Evolutionary conservation across 108 stramenopile genomes (phyloP).

Genomic region (Cyclostephanos invisitatus): DNA sequence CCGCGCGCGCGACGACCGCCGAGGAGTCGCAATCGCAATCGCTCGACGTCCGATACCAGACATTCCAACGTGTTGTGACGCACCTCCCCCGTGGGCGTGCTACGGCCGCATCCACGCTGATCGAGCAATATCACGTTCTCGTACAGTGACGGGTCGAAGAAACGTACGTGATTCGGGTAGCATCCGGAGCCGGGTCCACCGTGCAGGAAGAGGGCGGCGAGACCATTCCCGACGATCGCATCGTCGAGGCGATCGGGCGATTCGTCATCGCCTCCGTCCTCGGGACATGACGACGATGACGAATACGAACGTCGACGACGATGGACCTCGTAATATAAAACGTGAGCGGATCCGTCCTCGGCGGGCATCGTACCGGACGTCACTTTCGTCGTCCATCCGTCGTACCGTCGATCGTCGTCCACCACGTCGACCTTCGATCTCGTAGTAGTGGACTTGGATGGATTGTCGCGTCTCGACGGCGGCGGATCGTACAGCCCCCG

Average conservation of each 20-base stretch:
- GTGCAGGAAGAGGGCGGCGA: conserved; percentile 73
- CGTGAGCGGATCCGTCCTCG: conserved; percentile 41
- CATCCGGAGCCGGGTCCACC: conserved; percentile 88
- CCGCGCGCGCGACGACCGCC: neutral
- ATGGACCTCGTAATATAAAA: conserved; percentile 48
- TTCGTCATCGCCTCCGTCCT: no score
- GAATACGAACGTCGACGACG: conserved; percentile 19
- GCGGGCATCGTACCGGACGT: conserved; percentile 29
- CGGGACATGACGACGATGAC: neutral
- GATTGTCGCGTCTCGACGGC: neutral
- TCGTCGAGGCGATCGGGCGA: neutral
- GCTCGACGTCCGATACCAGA: conserved; percentile 80
- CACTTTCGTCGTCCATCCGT: conserved; percentile 20
- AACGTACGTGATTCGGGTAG: conserved; percentile 67
- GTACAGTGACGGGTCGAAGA: conserved; percentile 77
- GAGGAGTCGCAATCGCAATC: conserved; percentile 55
- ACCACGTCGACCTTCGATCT: no score
- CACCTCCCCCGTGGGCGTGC: conserved; percentile 52
- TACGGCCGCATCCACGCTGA: conserved; percentile 83
- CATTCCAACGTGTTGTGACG: conserved; percentile 51
- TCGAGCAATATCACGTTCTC: conserved; percentile 75
- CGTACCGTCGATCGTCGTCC: neutral
- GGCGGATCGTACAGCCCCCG: neutral
- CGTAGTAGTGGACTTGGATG: no score
- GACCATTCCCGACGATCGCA: conserved; percentile 2